A percentile compares a stretch with the other conserved stretches of the same genome.
Conservation (phyloP, 352 stramenopile species). For the Pythium dissotocum region DNA sequence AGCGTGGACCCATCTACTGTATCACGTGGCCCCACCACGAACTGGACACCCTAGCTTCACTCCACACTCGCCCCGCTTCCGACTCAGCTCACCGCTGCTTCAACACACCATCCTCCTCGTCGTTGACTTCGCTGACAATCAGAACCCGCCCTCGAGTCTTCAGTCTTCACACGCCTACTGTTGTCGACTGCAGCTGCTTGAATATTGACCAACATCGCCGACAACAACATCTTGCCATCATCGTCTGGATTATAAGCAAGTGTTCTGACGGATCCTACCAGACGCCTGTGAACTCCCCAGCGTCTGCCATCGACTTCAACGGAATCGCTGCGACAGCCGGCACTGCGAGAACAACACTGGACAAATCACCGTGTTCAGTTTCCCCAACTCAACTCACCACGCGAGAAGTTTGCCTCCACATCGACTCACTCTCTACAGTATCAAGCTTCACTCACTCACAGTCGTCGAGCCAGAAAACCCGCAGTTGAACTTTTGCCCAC, state of each 20-base stretch:
- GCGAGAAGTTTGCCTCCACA: too few relatives aligned
- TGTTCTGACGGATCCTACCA: neutral
- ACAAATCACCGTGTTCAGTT: neutral
- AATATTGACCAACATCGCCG: neutral
- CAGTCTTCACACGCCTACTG: neutral
- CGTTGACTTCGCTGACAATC: neutral
- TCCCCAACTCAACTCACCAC: too few relatives aligned
- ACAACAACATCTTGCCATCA: neutral
- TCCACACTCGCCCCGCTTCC: neutral
- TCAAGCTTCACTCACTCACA: neutral
- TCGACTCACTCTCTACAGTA: neutral
- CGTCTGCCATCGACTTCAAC: neutral
- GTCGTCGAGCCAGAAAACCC: too few relatives aligned
- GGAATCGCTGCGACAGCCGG: slow-evolving; percentile 2
- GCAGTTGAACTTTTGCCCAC: neutral
- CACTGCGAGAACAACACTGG: neutral
- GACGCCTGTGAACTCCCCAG: neutral
- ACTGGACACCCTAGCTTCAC: neutral
- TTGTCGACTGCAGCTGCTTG: neutral
- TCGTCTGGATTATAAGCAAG: neutral
- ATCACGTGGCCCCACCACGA: neutral
- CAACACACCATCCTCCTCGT: neutral
- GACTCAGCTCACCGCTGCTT: neutral
- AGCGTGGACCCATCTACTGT: slow-evolving; percentile 21
- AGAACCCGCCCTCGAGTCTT: neutral